Percentiles rank a stretch among this genome's conserved stretches.
These are phyloP conservation scores for Boehmeria nivea DNA, from an alignment of 306 rosid genomes.

Conservation along the genomic window DNA sequence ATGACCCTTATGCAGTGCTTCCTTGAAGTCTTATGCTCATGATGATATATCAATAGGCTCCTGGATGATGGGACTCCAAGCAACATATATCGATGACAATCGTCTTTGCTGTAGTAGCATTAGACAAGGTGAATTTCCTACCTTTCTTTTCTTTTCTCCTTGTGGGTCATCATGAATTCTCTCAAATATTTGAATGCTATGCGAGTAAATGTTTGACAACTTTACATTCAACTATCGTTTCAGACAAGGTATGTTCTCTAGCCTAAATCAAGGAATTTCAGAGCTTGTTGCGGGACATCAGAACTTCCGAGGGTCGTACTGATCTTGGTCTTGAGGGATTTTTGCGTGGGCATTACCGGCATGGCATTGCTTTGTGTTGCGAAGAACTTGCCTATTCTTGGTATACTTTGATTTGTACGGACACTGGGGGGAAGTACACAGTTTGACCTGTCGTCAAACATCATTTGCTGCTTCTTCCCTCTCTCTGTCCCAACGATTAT, in stretches of 20 bases:
- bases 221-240: constrained; percentile 17
- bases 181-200: too few species aligned
- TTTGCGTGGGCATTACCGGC: too few species aligned
- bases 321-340: too few species aligned
- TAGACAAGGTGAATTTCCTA: constrained; percentile 62
- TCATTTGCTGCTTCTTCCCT: too few species aligned
- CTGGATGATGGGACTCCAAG: constrained; percentile 97
- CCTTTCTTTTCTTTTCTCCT: neutral
- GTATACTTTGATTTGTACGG: too few species aligned
- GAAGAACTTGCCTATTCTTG: too few species aligned
- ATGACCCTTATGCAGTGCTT: constrained; percentile 45
- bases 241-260: constrained; percentile 88
- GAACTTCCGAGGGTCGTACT: too few species aligned
- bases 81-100: constrained; percentile 85
- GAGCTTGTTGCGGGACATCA: too few species aligned
- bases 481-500: too few species aligned
- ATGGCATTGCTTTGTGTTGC: too few species aligned
- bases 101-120: constrained; percentile 88
- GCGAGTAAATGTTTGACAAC: constrained; percentile 13
- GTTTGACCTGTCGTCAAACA: too few species aligned
- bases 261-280: constrained; percentile 37
- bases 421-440: too few species aligned
- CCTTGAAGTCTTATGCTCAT: constrained; percentile 81
- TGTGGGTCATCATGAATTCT: neutral
- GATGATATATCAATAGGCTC: constrained; percentile 92